Base-by-base conservation (phyloP, 495 filamentous ascomycete genomes). In the Aspergillus asperescens region DNA sequence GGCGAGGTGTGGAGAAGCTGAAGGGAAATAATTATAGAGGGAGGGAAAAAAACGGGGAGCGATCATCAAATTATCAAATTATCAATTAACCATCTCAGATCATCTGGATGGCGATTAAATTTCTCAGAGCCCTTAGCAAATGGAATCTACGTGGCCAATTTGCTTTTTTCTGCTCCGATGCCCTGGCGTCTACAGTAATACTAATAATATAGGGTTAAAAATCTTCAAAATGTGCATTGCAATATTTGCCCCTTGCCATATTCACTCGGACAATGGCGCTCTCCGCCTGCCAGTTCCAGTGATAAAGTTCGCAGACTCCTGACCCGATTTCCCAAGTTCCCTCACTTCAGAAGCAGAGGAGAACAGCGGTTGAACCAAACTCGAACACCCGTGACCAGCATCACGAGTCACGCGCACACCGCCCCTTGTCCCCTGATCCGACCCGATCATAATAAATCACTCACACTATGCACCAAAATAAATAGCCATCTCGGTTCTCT, bases 1-100 rank as follows among this genome's bases (percentile, higher is more conserved):
- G 45, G 37, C n/a, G 19, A 45, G 50, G 23, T 49, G 31, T 49
- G 46, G 46, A 57, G 56, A 58, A 52, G 51, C 32, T 46, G 49
- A 37, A 42, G 52, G 39, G 13, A 32, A 37, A 52, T 22, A n/a
- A 20, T 37, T 25, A 52, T 16, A 8, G 16, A 40, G 27, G 25
- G 43, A 47, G 24, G 24, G 54, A 50, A 38, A 52, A 46, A 54
- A 58, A 34, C 7, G 39, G 49, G 56, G 55, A n/a, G n/a, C n/a
- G 50, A 50, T 49, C 37, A 32, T 56, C 48, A 37, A 38, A 23
- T 28, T 22, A 32, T 38, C 34, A 49, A 5, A 23, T 1, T 9
- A 40, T 12, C 22, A 12, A 20, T 22, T 22, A 10, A 10, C n/a
- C 15, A 25, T 25, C 19, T 27, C 28, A 20, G 25, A 47, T 5